phyloP scores from a whole-genome alignment of 163 green algal species.

The Scenedesmus sp. region DNA sequence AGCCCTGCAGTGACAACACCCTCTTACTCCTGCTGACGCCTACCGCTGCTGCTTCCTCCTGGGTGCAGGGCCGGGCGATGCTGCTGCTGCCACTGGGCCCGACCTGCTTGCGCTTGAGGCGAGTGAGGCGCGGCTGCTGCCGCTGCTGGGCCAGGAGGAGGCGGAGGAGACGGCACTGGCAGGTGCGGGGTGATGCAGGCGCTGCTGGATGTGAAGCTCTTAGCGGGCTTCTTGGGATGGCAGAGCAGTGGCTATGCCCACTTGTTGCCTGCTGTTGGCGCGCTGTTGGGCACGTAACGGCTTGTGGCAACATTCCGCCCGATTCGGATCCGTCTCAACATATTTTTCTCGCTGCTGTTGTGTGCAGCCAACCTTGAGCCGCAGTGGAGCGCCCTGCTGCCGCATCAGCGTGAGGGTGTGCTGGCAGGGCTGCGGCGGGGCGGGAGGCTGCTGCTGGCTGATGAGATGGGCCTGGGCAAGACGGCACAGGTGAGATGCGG shows the following conservation, averaged over 20 bases:
- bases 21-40: background rate
- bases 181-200: background rate
- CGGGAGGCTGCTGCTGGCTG: conserved; percentile 69
- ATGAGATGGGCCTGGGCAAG: conserved; percentile 81
- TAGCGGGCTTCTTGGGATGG: no score
- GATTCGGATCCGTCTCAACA: no score
- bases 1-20: background rate
- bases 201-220: no score
- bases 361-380: background rate
- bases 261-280: no score
- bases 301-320: no score
- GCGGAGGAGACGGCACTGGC: conserved; percentile 6
- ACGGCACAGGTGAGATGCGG: conserved; percentile 68
- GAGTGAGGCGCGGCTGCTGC: background rate
- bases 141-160: background rate
- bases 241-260: no score
- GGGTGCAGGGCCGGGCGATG: background rate
- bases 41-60: background rate
- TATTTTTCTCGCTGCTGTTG: background rate
- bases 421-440: conserved; percentile 59
- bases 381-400: conserved; percentile 46
- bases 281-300: no score
- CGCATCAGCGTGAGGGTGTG: conserved; percentile 80
- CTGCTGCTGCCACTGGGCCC: background rate
- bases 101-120: conserved; percentile 18